Conservation (phyloP, 352 stramenopile species). For the Phytophthora tentaculata region DNA sequence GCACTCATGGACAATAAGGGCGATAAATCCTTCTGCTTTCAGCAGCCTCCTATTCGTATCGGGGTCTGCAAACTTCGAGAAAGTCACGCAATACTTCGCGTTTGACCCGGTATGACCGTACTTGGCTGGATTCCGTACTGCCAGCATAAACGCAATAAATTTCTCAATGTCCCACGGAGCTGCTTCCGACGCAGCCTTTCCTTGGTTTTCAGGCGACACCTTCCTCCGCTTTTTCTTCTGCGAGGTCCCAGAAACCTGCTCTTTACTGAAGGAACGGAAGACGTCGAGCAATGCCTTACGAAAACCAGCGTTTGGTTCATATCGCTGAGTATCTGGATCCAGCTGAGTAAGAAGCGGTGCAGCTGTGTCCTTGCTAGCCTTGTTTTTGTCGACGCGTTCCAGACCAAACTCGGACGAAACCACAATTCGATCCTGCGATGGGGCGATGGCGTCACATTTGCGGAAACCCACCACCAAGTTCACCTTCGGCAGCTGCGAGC, state of each 20-base stretch:
- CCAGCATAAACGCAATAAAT: slow-evolving; percentile 63
- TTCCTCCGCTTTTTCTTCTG: slow-evolving; percentile 69
- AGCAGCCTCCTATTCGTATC: slow-evolving; percentile 43
- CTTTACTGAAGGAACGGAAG: slow-evolving; percentile 50
- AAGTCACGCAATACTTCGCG: slow-evolving; percentile 60
- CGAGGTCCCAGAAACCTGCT: slow-evolving; percentile 6
- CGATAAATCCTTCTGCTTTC: slow-evolving; percentile 49
- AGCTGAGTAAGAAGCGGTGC: slow-evolving; percentile 28
- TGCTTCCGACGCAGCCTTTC: slow-evolving; percentile 10
- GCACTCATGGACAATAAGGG: slow-evolving; percentile 49
- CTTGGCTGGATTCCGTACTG: slow-evolving; percentile 25
- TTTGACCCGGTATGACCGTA: slow-evolving; percentile 32
- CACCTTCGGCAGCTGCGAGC: slow-evolving; percentile 48
- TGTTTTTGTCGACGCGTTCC: slow-evolving; percentile 27
- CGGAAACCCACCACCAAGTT: slow-evolving; percentile 51
- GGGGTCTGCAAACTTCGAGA: slow-evolving; percentile 64
- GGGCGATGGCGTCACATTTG: slow-evolving; percentile 36
- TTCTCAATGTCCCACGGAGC: slow-evolving; percentile 68
- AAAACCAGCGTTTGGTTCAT: slow-evolving; percentile 36
- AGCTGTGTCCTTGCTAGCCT: slow-evolving; percentile 9
- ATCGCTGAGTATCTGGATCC: slow-evolving; percentile 22
- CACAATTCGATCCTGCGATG: slow-evolving; percentile 35
- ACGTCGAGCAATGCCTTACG: slow-evolving; percentile 39
- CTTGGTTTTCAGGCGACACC: slow-evolving; percentile 26
- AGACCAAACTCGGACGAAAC: slow-evolving; percentile 39